These are phyloP conservation scores for Letharia lupina DNA, from an alignment of 495 filamentous ascomycete genomes.

Conservation along the genomic window DNA sequence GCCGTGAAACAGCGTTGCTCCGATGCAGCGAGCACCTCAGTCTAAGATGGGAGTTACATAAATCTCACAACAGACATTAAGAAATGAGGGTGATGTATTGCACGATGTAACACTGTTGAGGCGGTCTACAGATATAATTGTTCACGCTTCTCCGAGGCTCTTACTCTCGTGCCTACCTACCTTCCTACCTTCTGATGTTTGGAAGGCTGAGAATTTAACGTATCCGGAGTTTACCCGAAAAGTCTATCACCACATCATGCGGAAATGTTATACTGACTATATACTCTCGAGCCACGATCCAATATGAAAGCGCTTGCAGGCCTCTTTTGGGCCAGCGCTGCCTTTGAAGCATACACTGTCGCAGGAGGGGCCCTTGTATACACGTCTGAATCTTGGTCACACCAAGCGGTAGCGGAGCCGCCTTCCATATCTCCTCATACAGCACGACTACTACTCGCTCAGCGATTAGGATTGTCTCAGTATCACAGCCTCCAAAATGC, in stretches of 20 bases:
- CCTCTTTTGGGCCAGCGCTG: constrained; percentile 8
- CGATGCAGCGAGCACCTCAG: background rate
- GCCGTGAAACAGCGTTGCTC: background rate
- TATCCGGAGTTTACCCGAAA: background rate
- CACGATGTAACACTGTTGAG: background rate
- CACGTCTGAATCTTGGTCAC: constrained; percentile 26
- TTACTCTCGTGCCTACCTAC: background rate
- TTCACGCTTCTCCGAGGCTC: no score
- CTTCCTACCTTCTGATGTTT: background rate
- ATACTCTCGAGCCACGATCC: background rate
- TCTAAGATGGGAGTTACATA: background rate
- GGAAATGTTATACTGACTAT: background rate
- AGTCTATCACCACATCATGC: constrained; percentile 10
- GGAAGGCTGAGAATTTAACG: background rate
- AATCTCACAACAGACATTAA: background rate
- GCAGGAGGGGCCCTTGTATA: constrained; percentile 32
- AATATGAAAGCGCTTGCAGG: constrained; percentile 23
- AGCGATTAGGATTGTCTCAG: constrained; percentile 44
- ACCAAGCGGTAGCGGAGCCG: constrained; percentile 8
- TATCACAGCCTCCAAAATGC: constrained; percentile 40
- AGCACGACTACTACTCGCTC: constrained; percentile 47
- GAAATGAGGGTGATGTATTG: background rate
- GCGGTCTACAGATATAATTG: no score
- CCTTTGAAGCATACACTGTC: background rate
- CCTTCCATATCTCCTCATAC: constrained; percentile 35